Evolutionary conservation across 140 eudicot genomes (phyloP).

Genomic region (Senecio squalidus): DNA sequence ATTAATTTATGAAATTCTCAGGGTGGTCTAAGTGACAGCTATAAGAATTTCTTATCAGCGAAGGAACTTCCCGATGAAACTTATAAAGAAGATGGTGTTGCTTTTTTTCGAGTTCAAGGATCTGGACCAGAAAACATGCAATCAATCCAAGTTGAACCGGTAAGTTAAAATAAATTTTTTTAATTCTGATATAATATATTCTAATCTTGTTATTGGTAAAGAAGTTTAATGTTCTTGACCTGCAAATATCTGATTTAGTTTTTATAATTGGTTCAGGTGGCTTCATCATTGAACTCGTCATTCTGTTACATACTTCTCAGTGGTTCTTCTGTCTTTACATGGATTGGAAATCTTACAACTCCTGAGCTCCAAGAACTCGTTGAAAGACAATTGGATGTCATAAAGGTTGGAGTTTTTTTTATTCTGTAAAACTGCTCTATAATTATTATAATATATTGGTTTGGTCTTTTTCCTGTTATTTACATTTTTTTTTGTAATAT

Average conservation of each 20-base stretch:
- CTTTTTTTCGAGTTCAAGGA: slow-evolving; percentile 87
- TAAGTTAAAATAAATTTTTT: slow-evolving; percentile 35
- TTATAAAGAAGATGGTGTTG: slow-evolving; percentile 80
- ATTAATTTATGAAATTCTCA: slow-evolving; percentile 27
- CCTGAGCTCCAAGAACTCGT: slow-evolving; percentile 89
- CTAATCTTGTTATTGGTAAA: not conserved
- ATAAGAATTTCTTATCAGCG: slow-evolving; percentile 64
- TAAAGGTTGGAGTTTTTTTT: slow-evolving; percentile 80
- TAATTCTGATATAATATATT: not conserved
- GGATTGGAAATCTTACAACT: slow-evolving; percentile 82
- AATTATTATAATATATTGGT: too few species aligned
- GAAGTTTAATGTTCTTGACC: slow-evolving; percentile 10
- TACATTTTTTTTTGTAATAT: slow-evolving; percentile 9
- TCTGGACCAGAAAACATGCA: slow-evolving; percentile 97
- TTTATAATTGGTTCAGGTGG: slow-evolving; percentile 55
- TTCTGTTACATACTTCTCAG: slow-evolving; percentile 86
- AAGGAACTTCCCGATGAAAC: slow-evolving; percentile 83
- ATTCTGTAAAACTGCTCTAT: too few species aligned
- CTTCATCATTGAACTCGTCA: slow-evolving; percentile 89
- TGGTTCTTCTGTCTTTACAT: slow-evolving; percentile 67
- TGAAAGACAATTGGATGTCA: slow-evolving; percentile 89
- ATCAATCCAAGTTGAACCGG: slow-evolving; percentile 95
- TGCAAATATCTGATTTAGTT: slow-evolving; percentile 9
- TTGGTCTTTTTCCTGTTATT: not conserved
- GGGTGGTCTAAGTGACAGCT: slow-evolving; percentile 92